phyloP scores from a whole-genome alignment of 2,329 filamentous ascomycete species.

The Nigrospora osmanthi region DNA sequence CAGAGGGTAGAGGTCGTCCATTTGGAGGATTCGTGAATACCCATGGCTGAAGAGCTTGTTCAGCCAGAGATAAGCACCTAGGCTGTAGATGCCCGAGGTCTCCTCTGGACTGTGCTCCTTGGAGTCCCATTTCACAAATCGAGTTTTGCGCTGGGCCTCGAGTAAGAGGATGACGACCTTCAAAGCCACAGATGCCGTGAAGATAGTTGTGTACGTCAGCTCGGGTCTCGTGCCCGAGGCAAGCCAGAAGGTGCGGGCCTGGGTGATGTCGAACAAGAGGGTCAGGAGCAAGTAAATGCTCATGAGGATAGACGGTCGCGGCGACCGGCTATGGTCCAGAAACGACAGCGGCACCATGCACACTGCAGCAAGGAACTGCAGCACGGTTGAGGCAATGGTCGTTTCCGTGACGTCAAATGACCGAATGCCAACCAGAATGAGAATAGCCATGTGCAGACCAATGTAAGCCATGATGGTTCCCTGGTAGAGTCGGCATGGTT shows the following conservation, averaged over 20 bases:
- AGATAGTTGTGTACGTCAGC: conserved; percentile 7
- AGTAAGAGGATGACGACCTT: conserved; percentile 11
- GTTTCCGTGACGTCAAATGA: conserved; percentile 2
- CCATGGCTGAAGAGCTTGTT: conserved; percentile 25
- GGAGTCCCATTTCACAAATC: conserved; percentile 6
- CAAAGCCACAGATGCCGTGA: conserved; percentile 7
- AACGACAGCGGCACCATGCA: conserved; percentile 6
- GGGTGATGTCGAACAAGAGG: conserved; percentile 33
- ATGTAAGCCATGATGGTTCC: conserved; percentile 5
- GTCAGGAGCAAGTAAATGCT: conserved; percentile 30
- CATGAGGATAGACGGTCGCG: conserved; percentile 33
- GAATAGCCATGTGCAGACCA: conserved; percentile 4
- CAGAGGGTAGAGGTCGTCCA: conserved; percentile 25
- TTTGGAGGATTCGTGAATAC: conserved; percentile 22
- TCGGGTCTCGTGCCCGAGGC: conserved; percentile 5
- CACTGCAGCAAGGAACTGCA: conserved; percentile 4
- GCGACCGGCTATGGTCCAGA: conserved; percentile 9
- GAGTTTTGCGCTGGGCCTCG: conserved; percentile 12
- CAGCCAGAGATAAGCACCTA: conserved; percentile 26
- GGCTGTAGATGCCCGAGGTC: conserved; percentile 23
- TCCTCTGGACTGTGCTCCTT: conserved; percentile 23
- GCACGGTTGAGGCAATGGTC: conserved; percentile 2
- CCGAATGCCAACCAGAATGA: conserved; percentile 3
- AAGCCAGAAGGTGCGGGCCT: conserved; percentile 24
- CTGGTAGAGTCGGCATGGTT: conserved; percentile 1